phyloP scores from a whole-genome alignment of 345 rosid genomes.

The Rhodomyrtus tomentosa region DNA sequence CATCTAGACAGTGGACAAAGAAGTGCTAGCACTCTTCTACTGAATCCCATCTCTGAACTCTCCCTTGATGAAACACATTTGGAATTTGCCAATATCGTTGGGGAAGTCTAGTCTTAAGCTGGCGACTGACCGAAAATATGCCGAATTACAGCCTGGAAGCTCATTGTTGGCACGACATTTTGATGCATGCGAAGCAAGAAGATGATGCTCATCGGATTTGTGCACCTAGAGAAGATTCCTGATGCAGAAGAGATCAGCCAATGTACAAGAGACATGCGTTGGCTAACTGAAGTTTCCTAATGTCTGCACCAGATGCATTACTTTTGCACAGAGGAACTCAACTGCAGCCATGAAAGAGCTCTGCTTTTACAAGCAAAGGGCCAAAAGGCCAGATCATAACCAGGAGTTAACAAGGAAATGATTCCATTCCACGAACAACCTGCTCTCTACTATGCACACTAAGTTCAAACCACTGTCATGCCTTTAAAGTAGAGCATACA shows the following conservation, averaged over 20 bases:
- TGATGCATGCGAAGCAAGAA: neutral
- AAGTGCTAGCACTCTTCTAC: neutral
- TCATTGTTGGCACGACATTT: neutral
- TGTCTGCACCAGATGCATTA: neutral
- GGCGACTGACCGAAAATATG: neutral
- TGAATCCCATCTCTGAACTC: neutral
- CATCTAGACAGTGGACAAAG: neutral
- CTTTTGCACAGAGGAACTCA: neutral
- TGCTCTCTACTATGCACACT: neutral
- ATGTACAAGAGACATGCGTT: neutral
- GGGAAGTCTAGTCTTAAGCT: neutral
- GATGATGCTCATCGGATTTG: neutral
- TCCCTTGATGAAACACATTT: neutral
- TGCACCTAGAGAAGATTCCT: neutral
- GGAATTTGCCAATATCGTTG: neutral
- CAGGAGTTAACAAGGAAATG: neutral
- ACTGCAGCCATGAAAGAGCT: neutral
- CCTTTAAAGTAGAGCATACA: neutral
- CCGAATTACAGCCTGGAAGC: neutral
- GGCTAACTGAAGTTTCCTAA: neutral
- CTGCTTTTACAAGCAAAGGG: no score
- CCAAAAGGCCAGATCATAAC: no score
- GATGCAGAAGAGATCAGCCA: neutral
- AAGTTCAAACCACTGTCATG: neutral
- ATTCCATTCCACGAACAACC: neutral